Conservation (phyloP, 2,329 filamentous ascomycete genomes). For the Botryosphaeria agaves region DNA sequence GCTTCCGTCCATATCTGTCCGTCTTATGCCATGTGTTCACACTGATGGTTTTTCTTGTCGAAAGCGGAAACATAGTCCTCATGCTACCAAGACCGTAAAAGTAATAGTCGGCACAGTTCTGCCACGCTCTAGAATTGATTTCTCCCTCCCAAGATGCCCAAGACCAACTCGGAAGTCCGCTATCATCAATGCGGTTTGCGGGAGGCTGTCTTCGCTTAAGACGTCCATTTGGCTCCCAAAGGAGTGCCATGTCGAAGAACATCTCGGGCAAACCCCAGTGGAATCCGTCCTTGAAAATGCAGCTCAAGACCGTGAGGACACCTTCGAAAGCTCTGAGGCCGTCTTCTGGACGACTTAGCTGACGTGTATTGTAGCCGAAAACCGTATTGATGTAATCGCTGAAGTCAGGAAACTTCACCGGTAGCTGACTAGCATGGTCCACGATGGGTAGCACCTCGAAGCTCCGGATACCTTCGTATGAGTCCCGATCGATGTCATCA, state of each 20-base stretch:
- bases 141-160: constrained; percentile 1
- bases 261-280: constrained; percentile 6
- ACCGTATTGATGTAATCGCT: neutral
- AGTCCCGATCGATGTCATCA: too few relatives aligned
- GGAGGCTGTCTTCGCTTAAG: neutral
- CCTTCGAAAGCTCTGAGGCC: constrained; percentile 1
- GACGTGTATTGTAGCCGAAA: neutral
- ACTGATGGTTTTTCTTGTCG: too few relatives aligned
- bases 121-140: too few relatives aligned
- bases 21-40: too few relatives aligned
- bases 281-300: constrained; percentile 7
- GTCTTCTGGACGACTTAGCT: neutral
- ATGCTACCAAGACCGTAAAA: too few relatives aligned
- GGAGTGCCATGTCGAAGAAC: constrained; percentile 6
- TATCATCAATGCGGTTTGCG: too few relatives aligned
- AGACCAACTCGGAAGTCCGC: constrained; percentile 1
- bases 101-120: too few relatives aligned
- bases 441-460: neutral
- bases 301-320: neutral
- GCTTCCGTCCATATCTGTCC: too few relatives aligned
- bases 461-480: neutral
- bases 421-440: neutral
- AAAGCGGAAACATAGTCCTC: too few relatives aligned
- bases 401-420: neutral
- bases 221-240: neutral